Conservation (phyloP, 2,329 filamentous ascomycete genomes). For the Fusarium secorum region DNA sequence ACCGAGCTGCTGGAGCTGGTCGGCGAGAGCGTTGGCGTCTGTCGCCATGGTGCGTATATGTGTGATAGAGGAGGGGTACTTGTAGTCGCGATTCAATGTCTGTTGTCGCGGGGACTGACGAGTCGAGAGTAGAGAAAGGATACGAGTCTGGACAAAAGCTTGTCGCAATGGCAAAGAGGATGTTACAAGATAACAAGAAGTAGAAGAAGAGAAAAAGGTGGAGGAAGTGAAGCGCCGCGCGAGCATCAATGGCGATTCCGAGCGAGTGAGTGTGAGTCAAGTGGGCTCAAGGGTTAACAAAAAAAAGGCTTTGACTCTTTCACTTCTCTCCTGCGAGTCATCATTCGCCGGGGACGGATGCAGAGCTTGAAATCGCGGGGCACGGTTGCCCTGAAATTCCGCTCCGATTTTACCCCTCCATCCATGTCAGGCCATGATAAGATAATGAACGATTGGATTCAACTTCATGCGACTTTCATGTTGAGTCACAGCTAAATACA, state of each 20-base stretch:
- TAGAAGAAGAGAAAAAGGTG: conserved; percentile 34
- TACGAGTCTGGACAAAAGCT: background rate
- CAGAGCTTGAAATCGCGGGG: conserved; percentile 29
- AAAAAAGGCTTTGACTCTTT: conserved; percentile 41
- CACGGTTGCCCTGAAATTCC: conserved; percentile 31
- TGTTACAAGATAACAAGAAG: conserved; percentile 13
- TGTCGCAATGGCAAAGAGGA: conserved; percentile 18
- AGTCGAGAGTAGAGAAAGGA: conserved; percentile 8
- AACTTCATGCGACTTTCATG: background rate
- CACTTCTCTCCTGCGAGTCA: conserved; percentile 24
- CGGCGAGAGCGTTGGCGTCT: conserved; percentile 38
- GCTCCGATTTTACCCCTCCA: conserved; percentile 33
- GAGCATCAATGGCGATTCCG: conserved; percentile 40
- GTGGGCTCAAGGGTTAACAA: conserved; percentile 40
- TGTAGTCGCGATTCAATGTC: background rate
- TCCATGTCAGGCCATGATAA: conserved; percentile 2
- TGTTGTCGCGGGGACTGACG: conserved; percentile 2
- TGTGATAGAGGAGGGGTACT: conserved; percentile 15
- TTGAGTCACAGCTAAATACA: background rate
- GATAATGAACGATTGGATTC: background rate
- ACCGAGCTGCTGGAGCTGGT: conserved; percentile 39
- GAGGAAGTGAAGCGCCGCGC: conserved; percentile 40
- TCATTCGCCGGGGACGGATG: conserved; percentile 15
- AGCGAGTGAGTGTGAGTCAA: conserved; percentile 40
- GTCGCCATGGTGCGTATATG: conserved; percentile 26